Conservation (phyloP, 768 basidiomycete genomes). For the Sarcodon aspratus region DNA sequence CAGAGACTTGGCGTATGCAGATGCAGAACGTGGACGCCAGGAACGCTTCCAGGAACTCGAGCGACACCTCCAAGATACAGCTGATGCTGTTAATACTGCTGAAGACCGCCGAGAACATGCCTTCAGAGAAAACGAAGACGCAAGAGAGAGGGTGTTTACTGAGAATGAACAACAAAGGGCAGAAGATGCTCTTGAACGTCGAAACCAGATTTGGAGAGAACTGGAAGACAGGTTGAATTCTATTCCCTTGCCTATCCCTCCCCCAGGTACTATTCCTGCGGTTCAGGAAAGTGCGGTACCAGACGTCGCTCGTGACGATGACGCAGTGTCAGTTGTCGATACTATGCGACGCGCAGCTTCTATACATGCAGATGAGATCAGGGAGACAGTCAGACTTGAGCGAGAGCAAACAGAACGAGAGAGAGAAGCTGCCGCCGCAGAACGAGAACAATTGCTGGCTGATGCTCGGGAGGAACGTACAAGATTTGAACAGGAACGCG, state of each 20-base stretch:
- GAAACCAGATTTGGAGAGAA: conserved; percentile 28
- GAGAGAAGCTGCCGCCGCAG: conserved; percentile 39
- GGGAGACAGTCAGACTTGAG: conserved; percentile 45
- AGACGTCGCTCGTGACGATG: conserved; percentile 7
- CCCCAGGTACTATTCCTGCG: conserved; percentile 6
- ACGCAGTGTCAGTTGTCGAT: conserved; percentile 22
- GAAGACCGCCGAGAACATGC: conserved; percentile 56
- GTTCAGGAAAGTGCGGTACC: not conserved
- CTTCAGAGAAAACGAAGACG: conserved; percentile 56
- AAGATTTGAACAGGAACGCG: conserved; percentile 15
- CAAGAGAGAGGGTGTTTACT: conserved; percentile 46
- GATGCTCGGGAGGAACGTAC: conserved; percentile 38
- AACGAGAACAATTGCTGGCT: conserved; percentile 39
- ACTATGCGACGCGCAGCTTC: conserved; percentile 34
- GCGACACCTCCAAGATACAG: conserved; percentile 33
- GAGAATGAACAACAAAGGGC: conserved; percentile 50
- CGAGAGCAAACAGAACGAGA: conserved; percentile 48
- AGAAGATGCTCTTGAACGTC: conserved; percentile 38
- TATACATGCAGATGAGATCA: conserved; percentile 44
- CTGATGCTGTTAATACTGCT: conserved; percentile 39
- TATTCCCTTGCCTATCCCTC: conserved; percentile 5
- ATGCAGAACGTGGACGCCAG: conserved; percentile 33
- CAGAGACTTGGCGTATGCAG: conserved; percentile 24
- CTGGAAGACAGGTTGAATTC: conserved; percentile 12
- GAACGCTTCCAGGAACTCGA: conserved; percentile 49